A percentile compares a stretch with the other conserved stretches of the same genome.
These are phyloP conservation scores for Galeopsis tetrahit DNA, from an alignment of 257 asterid genomes.

Conservation along the genomic window DNA sequence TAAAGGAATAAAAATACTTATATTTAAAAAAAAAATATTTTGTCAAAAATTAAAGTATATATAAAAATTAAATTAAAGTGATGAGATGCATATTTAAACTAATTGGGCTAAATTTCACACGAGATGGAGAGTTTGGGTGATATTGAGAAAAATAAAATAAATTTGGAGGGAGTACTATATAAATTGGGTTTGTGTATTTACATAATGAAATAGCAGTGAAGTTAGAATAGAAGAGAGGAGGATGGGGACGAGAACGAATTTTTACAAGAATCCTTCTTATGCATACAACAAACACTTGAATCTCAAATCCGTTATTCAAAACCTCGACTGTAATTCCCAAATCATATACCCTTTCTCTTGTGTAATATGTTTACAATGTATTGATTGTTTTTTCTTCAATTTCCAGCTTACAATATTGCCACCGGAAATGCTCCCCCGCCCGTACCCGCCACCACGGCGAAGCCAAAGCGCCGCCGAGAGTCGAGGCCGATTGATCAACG, in stretches of 20 bases:
- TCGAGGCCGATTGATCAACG: constrained; percentile 37
- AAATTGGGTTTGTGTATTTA: no score
- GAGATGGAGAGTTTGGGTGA: no score
- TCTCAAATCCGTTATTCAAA: constrained; percentile 78
- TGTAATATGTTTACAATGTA: neutral
- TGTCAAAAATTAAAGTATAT: no score
- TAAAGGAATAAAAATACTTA: no score
- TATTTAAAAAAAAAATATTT: no score
- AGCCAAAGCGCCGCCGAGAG: constrained; percentile 55
- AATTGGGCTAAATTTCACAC: no score
- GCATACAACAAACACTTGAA: constrained; percentile 71
- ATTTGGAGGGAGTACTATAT: no score
- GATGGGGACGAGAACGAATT: constrained; percentile 70
- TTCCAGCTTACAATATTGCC: constrained; percentile 68
- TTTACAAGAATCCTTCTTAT: constrained; percentile 77
- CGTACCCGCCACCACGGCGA: constrained; percentile 37
- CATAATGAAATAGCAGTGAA: neutral
- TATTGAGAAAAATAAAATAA: no score
- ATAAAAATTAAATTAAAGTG: no score
- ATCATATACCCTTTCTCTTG: neutral
- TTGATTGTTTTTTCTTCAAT: constrained; percentile 12
- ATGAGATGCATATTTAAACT: no score
- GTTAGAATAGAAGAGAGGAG: neutral
- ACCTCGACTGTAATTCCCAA: constrained; percentile 56
- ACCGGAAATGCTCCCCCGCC: constrained; percentile 51